Base-by-base conservation (phyloP, 768 basidiomycete species). In the Tricholoma bakamatsutake region DNA sequence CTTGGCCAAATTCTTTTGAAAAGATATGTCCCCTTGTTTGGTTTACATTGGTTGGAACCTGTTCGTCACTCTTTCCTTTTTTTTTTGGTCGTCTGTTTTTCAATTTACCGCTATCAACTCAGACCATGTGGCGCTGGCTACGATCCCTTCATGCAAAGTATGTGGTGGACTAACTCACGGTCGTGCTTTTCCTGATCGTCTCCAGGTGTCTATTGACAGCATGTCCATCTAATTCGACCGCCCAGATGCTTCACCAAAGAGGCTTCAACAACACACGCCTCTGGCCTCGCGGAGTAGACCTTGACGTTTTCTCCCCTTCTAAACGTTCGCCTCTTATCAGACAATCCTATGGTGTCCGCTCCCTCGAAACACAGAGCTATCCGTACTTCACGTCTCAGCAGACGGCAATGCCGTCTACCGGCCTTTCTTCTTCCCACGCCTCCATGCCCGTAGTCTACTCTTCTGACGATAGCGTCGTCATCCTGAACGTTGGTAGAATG, bases 231-330 rank as follows among this genome's bases (percentile, higher is more conserved):
- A 48, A 48, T 48, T 48, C 46, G 8, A 48, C 46, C 5, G 28
- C 46, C 9, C 46, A 31, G n/a, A 48, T 48, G 46, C 46, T 48
- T 18, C 28, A 48, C 2, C 15, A 11, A 5, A 24, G 46, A 9
- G 46, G 46, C 15, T 30, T 48, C 27, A 17, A n/a, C 13, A 48
- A 48, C 46, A 48, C 46, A 48, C 46, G 46, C 8, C 46, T 48
- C 46, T 48, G 46, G 46, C 46, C 46, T 48, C 46, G 46, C 31
- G 46, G 46, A 13, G 46, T 48, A 7, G 46, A 48, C n/a, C 46
- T 48, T 5, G 28, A 48, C 10, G 46, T 48, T 48, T 48, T 48
- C 46, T 31, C 28, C 12, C 46, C 46, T 30, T 6, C 46, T 9
- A 48, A 18, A 10, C 28, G 46, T 31, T 48, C 46, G 11, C 13